Evolutionary conservation across 192 early-diverging fungal species (phyloP).

Genomic region (Gaertneriomyces semiglobifer): DNA sequence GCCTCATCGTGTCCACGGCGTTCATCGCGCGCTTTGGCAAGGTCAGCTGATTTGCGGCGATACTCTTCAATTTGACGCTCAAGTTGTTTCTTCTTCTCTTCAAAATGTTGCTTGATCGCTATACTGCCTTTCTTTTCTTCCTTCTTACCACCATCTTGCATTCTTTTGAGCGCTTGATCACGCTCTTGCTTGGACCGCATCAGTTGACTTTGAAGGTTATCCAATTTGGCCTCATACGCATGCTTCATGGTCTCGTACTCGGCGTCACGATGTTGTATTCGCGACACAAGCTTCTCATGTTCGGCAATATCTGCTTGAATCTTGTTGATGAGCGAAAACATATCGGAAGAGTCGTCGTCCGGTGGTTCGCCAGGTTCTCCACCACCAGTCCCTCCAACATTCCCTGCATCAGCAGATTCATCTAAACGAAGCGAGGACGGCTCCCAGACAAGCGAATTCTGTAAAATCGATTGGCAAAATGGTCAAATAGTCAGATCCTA

Average conservation of each 20-base stretch:
- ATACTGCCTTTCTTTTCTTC: slow-evolving; percentile 41
- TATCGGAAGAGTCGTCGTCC: slow-evolving; percentile 22
- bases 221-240: slow-evolving; percentile 70
- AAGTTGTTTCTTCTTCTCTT: slow-evolving; percentile 42
- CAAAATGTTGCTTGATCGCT: slow-evolving; percentile 37
- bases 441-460: slow-evolving; percentile 2
- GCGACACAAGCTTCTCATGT: slow-evolving; percentile 43
- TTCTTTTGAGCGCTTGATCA: slow-evolving; percentile 60
- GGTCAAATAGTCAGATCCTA: no score
- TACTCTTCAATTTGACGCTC: slow-evolving; percentile 45
- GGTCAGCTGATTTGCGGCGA: slow-evolving; percentile 40
- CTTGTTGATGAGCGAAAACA: slow-evolving; percentile 43
- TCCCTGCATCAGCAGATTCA: neutral
- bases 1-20: slow-evolving; percentile 46
- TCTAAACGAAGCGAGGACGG: neutral
- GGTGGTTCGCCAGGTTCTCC: slow-evolving; percentile 2
- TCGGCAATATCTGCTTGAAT: slow-evolving; percentile 50
- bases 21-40: slow-evolving; percentile 14
- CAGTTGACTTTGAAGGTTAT: slow-evolving; percentile 58
- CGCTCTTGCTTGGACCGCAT: slow-evolving; percentile 53
- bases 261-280: slow-evolving; percentile 36
- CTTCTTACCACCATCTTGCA: slow-evolving; percentile 28
- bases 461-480: no score
- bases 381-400: neutral
- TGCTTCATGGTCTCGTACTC: slow-evolving; percentile 46